A percentile compares a stretch with the other conserved stretches of the same genome.
Evolutionary conservation across 768 basidiomycete genomes (phyloP).

Genomic region (Lactarius evosmus): DNA sequence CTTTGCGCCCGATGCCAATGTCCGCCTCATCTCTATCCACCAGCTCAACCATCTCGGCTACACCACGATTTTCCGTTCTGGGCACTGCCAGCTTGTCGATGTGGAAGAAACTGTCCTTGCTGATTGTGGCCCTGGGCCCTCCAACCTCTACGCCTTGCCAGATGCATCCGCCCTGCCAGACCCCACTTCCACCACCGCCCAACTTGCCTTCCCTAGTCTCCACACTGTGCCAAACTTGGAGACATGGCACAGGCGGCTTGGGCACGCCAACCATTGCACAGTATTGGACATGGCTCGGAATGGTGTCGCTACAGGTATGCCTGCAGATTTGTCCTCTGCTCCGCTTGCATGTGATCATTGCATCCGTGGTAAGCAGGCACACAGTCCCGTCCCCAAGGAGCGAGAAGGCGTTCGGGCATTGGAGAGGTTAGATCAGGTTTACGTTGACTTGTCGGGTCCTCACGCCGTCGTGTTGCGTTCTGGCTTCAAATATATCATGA

Average conservation of each 20-base stretch:
- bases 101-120: too few relatives aligned
- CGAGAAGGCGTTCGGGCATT: conserved; percentile 1
- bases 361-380: conserved; percentile 4
- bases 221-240: background rate
- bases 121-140: too few relatives aligned
- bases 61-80: background rate
- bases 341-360: conserved; percentile 4
- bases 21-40: conserved; percentile 26
- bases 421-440: background rate
- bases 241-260: conserved; percentile 2
- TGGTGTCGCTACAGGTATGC: conserved; percentile 1
- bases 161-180: too few relatives aligned
- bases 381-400: background rate
- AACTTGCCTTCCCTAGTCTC: background rate
- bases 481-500: background rate
- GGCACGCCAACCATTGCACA: background rate
- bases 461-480: background rate
- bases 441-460: background rate
- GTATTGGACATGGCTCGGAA: background rate
- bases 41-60: background rate
- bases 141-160: background rate
- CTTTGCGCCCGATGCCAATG: conserved; percentile 26
- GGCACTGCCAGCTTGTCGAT: background rate
- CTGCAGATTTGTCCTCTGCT: background rate
- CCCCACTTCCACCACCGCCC: too few relatives aligned